Conservation (phyloP, 2,329 filamentous ascomycete species). For the Beauveria australis region DNA sequence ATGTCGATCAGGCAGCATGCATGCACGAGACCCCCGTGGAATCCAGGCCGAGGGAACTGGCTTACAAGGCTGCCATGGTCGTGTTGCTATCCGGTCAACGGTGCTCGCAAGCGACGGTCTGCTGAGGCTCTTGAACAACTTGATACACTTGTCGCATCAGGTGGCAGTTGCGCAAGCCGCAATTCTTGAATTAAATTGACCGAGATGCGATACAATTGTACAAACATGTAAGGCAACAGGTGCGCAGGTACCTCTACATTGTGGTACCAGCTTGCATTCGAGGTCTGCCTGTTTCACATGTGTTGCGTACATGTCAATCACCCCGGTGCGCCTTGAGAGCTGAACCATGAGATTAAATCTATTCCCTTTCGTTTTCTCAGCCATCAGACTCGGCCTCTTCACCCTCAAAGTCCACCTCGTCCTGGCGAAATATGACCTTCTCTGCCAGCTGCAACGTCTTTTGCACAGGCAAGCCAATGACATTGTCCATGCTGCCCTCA, state of each 20-base stretch:
- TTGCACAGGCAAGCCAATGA: conserved; percentile 80
- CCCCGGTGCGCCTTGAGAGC: neutral
- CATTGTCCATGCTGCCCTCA: conserved; percentile 87
- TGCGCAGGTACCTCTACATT: neutral
- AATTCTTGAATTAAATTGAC: too few species aligned
- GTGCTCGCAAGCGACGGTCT: neutral
- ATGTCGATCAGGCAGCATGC: neutral
- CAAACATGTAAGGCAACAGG: neutral
- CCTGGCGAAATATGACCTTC: conserved; percentile 71
- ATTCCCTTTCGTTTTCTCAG: conserved; percentile 1
- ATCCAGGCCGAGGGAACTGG: neutral
- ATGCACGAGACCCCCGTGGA: neutral
- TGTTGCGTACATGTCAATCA: neutral
- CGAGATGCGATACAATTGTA: neutral
- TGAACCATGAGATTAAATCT: neutral
- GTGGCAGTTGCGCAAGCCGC: neutral
- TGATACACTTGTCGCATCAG: neutral
- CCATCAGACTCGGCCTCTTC: conserved; percentile 36
- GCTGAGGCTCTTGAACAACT: neutral
- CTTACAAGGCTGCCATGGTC: neutral
- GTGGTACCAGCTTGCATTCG: neutral
- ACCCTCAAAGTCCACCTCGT: conserved; percentile 49
- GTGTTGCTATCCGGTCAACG: neutral
- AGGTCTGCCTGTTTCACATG: neutral
- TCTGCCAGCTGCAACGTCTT: conserved; percentile 75